Evolutionary conservation across 1,139 yeast genomes (phyloP).

Genomic region (Diutina mesorugosa): DNA sequence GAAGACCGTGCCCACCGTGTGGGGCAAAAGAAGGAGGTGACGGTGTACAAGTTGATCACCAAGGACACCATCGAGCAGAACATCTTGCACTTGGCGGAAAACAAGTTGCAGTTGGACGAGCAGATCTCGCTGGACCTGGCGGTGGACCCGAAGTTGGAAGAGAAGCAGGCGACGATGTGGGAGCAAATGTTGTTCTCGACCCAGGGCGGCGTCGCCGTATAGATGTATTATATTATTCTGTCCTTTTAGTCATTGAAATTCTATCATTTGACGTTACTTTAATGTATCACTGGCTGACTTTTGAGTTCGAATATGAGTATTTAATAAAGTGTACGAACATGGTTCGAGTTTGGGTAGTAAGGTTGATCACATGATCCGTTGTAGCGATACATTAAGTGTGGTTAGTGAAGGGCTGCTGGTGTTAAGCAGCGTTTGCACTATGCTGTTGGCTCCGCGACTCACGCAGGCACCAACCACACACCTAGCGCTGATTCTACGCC

Average conservation of each 20-base stretch:
- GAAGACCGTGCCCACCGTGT: constrained; percentile 98
- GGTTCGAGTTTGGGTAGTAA: too few species aligned
- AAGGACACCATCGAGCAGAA: constrained; percentile 78
- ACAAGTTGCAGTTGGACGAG: constrained; percentile 78
- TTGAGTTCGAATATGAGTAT: too few species aligned
- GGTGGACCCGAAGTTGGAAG: constrained; percentile 32
- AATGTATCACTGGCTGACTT: background rate
- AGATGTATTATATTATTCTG: background rate
- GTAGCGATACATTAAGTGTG: too few species aligned
- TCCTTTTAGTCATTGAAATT: too few species aligned
- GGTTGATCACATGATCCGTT: too few species aligned
- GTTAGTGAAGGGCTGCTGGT: too few species aligned
- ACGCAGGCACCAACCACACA: too few species aligned
- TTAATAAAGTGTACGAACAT: too few species aligned
- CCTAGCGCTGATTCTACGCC: too few species aligned
- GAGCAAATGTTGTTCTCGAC: constrained; percentile 31
- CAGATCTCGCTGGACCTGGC: constrained; percentile 40
- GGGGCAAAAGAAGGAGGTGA: constrained; percentile 85
- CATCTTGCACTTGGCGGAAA: constrained; percentile 74
- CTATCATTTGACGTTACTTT: background rate
- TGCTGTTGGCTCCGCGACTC: too few species aligned
- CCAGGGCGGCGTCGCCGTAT: background rate
- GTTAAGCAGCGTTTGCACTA: too few species aligned
- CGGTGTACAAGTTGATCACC: constrained; percentile 65
- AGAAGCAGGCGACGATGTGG: constrained; percentile 39